Evolutionary conservation across 164 flowering plant genomes (phyloP).

Genomic region (Magnolia sinica): DNA sequence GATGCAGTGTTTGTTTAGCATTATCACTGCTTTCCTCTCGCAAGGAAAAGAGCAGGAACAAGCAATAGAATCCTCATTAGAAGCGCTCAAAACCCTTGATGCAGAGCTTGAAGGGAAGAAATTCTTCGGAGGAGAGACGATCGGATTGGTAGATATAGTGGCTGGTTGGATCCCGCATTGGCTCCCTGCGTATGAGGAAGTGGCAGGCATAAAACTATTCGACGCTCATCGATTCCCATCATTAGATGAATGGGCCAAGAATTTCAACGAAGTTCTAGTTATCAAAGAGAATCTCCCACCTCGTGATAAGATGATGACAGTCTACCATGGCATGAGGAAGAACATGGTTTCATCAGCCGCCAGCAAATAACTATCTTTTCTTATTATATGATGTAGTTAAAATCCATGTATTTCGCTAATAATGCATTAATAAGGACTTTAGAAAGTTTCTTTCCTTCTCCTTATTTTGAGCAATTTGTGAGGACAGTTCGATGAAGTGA

Average conservation of each 20-base stretch:
- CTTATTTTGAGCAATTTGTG: too few relatives aligned
- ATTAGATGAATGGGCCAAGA: background rate
- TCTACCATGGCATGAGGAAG: background rate
- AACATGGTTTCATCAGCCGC: background rate
- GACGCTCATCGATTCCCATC: background rate
- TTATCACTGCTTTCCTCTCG: background rate
- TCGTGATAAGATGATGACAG: background rate
- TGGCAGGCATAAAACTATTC: background rate
- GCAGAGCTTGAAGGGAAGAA: slow-evolving; percentile 8
- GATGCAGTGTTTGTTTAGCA: background rate
- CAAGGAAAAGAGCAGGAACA: slow-evolving; percentile 26
- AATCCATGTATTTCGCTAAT: too few relatives aligned
- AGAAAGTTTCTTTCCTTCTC: too few relatives aligned
- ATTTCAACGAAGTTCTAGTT: background rate
- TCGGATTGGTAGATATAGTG: background rate
- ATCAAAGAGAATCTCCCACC: background rate
- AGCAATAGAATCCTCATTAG: slow-evolving; percentile 17
- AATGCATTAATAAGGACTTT: too few relatives aligned
- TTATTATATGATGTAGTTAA: too few relatives aligned
- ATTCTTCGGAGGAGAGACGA: slow-evolving; percentile 1
- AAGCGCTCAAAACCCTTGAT: slow-evolving; percentile 25
- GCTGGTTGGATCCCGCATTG: background rate
- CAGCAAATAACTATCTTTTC: background rate
- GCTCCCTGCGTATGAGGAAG: background rate
- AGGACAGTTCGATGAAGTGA: too few relatives aligned